A percentile compares a stretch with the other conserved stretches of the same genome.
These are phyloP conservation scores for Mortierella hygrophila DNA, from an alignment of 192 early-diverging fungal species.

Conservation along the genomic window DNA sequence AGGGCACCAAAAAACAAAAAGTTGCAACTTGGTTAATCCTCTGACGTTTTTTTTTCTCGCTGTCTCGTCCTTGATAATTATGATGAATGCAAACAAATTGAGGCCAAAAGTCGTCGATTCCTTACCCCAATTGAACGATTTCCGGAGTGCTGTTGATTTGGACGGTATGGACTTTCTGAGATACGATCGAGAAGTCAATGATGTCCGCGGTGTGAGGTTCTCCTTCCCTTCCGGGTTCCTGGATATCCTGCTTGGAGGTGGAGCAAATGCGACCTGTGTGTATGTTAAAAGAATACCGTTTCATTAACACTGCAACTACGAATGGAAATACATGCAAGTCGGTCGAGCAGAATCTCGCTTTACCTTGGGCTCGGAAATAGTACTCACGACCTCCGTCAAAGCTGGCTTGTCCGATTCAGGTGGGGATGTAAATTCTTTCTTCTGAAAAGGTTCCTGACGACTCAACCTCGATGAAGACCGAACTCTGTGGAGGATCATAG, in stretches of 20 bases:
- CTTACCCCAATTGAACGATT: conserved; percentile 33
- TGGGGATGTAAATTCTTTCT: not conserved
- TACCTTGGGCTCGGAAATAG: conserved; percentile 10
- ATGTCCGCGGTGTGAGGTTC: conserved; percentile 19
- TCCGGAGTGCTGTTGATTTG: conserved; percentile 12
- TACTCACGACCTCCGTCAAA: not conserved
- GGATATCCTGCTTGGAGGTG: conserved; percentile 11
- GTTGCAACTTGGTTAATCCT: not conserved
- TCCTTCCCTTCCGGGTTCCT: conserved; percentile 36
- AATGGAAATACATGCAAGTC: not conserved
- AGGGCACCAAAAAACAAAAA: not conserved
- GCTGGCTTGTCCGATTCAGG: conserved; percentile 5
- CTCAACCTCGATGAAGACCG: conserved; percentile 15
- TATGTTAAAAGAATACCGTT: not conserved
- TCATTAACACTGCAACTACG: no score
- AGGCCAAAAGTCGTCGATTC: not conserved
- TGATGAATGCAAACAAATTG: not conserved
- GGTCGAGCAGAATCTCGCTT: not conserved
- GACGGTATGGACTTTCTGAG: not conserved
- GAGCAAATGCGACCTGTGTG: not conserved
- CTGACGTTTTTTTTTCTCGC: not conserved
- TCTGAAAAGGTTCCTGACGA: conserved; percentile 9
- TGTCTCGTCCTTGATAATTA: not conserved
- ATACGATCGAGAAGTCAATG: conserved; percentile 3
- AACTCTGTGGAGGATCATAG: not conserved